These are phyloP conservation scores for Apiospora arundinis DNA, from an alignment of 2,329 filamentous ascomycete species.

Conservation along the genomic window DNA sequence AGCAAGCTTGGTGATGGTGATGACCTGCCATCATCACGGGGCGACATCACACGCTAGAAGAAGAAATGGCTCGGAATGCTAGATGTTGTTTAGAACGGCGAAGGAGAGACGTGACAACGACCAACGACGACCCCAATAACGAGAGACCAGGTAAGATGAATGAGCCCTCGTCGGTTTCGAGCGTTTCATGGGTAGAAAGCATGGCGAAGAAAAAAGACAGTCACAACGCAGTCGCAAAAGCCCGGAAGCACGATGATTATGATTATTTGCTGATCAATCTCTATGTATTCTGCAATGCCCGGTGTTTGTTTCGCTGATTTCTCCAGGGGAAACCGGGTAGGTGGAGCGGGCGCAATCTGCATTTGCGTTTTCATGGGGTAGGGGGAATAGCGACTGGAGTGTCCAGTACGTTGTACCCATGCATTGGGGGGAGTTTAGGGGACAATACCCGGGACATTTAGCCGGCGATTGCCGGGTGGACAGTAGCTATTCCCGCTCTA, in stretches of 20 bases:
- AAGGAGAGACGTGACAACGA: background rate
- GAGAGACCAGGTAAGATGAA: background rate
- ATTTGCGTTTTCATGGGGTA: background rate
- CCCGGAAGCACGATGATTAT: too few species aligned
- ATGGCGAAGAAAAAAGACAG: background rate
- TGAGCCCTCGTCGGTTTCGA: background rate
- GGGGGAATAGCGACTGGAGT: background rate
- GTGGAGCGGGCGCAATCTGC: background rate
- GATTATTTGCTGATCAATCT: too few species aligned
- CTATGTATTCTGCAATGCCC: constrained; percentile 8
- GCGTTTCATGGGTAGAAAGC: background rate
- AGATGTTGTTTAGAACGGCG: background rate
- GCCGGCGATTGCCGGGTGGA: background rate
- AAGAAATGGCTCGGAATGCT: too few species aligned
- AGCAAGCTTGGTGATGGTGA: constrained; percentile 14
- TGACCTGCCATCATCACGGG: background rate
- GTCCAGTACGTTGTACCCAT: background rate
- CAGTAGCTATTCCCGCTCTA: background rate
- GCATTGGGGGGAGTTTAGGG: background rate
- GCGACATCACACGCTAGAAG: constrained; percentile 19
- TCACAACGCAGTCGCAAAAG: background rate
- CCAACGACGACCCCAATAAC: background rate
- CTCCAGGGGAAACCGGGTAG: background rate
- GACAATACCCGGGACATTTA: constrained; percentile 9
- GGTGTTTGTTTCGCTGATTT: constrained; percentile 8